These are phyloP conservation scores for Paramecium octaurelia DNA, from an alignment of 73 alveolate genomes.

Conservation along the genomic window DNA sequence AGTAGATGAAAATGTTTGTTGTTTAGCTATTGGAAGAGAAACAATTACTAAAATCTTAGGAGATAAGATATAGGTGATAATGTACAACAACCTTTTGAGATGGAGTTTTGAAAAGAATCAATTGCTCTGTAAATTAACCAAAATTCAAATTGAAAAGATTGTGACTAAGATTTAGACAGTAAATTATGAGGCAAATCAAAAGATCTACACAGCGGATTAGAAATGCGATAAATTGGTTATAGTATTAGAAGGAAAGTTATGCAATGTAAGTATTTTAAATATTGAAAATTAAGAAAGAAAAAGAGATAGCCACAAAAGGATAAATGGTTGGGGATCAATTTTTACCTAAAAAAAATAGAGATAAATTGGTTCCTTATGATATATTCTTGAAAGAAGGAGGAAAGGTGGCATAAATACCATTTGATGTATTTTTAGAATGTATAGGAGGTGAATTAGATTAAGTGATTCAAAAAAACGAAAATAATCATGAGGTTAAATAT, in stretches of 20 bases:
- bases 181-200: slow-evolving; percentile 34
- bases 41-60: slow-evolving; percentile 57
- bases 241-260: slow-evolving; percentile 35
- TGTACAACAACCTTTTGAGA: slow-evolving; percentile 59
- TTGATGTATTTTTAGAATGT: slow-evolving; percentile 41
- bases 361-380: slow-evolving; percentile 66
- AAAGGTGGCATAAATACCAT: slow-evolving; percentile 36
- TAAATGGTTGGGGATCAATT: slow-evolving; percentile 67
- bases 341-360: slow-evolving; percentile 66
- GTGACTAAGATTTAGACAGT: slow-evolving; percentile 35
- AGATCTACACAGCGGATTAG: not conserved
- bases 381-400: slow-evolving; percentile 66
- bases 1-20: slow-evolving; percentile 44
- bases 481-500: slow-evolving; percentile 55
- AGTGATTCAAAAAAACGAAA: slow-evolving; percentile 51
- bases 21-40: slow-evolving; percentile 67
- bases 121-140: slow-evolving; percentile 33
- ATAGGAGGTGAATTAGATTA: slow-evolving; percentile 60
- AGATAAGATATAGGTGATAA: slow-evolving; percentile 59
- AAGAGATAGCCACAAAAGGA: slow-evolving; percentile 71
- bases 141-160: slow-evolving; percentile 58
- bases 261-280: not conserved
- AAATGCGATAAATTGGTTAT: slow-evolving; percentile 40
- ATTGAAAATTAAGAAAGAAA: slow-evolving; percentile 32
- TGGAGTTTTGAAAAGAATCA: slow-evolving; percentile 63